Evolutionary conservation across 1,284 basidiomycete species (phyloP), one percentile per base, ranked within the genome.

Genomic region (Trichosporon asahii): DNA sequence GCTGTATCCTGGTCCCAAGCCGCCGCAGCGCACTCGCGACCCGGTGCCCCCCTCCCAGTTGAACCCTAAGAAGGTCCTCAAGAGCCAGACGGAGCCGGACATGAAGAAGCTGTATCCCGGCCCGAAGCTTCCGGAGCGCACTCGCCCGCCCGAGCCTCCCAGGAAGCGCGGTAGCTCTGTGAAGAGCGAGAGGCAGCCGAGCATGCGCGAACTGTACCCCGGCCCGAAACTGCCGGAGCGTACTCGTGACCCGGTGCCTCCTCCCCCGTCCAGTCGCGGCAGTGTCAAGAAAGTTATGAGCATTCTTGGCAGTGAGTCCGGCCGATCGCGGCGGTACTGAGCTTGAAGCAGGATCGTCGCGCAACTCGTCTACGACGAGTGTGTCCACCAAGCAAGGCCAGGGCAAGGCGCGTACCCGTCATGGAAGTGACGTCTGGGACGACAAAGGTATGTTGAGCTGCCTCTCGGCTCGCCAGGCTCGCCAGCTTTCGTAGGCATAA

Each of bases 61-160:
- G 49, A 21, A 53, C n/a, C 21, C 49, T 25, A 53, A 53, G 49
- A 23, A 21, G 49, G 49, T 53, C 21, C 15, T 27, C 8, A 61
- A 33, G 57, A 61, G 57, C 29, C 27, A 33, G 57, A 29, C 57
- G 18, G 57, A 31, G 18, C 7, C 57, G 57, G 29, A 31, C 57
- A 29, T 61, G 57, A 61, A 61, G 57, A 31, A 61, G 29, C 57
- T 29, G 57, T 61, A 61, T n/a, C 57, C 57, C 27, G 57, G 57
- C 15, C 57, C 57, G 18, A 61, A 61, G 57, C 57, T 61, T 6
- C 57, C 57, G 27, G 57, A 61, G 57, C 57, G 57, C 57, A 61
- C 57, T 18, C 27, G 57, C 15, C 57, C 57, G 14, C 57, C 57
- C 3, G 57, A 31, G 27, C 57, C 57, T 5, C 57, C 49, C 9